Conservation (phyloP, 2,329 filamentous ascomycete genomes). For the Rutstroemia sydowiana region DNA sequence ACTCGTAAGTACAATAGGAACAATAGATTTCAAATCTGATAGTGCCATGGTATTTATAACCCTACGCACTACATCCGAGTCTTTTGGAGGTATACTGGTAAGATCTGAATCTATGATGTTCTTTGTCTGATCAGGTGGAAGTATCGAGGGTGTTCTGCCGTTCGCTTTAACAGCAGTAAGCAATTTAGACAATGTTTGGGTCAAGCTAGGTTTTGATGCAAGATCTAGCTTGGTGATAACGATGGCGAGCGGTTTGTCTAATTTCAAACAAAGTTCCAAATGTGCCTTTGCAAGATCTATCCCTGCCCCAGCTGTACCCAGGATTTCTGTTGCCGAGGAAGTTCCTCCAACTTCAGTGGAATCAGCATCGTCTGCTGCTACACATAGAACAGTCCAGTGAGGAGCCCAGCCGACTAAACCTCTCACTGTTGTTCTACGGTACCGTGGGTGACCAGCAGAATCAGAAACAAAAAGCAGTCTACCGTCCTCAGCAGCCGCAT, state of each 20-base stretch:
- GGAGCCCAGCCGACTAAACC: constrained; percentile 94
- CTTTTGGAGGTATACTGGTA: constrained; percentile 46
- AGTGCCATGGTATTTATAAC: constrained; percentile 45
- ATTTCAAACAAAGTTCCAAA: constrained; percentile 74
- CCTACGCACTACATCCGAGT: constrained; percentile 51
- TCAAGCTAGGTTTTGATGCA: constrained; percentile 65
- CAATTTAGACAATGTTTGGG: constrained; percentile 63
- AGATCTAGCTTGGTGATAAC: constrained; percentile 88
- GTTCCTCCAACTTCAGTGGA: constrained; percentile 32
- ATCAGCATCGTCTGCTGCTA: constrained; percentile 66
- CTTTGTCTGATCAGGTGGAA: constrained; percentile 51
- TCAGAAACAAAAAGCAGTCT: constrained; percentile 85
- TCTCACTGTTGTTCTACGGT: constrained; percentile 78
- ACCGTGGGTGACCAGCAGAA: constrained; percentile 84
- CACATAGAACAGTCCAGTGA: constrained; percentile 85
- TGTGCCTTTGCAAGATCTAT: constrained; percentile 72
- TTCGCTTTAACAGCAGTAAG: constrained; percentile 70
- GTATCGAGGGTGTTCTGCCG: constrained; percentile 65
- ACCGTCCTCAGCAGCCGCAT: constrained; percentile 65
- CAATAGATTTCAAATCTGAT: constrained; percentile 35
- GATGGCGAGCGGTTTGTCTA: constrained; percentile 70
- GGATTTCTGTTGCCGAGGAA: constrained; percentile 42
- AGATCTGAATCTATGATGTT: constrained; percentile 41
- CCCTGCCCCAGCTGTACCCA: constrained; percentile 45
- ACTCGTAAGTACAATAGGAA: constrained; percentile 85